Evolutionary conservation across 495 filamentous ascomycete genomes (phyloP).

Genomic region (Podospora pseudoanserina): DNA sequence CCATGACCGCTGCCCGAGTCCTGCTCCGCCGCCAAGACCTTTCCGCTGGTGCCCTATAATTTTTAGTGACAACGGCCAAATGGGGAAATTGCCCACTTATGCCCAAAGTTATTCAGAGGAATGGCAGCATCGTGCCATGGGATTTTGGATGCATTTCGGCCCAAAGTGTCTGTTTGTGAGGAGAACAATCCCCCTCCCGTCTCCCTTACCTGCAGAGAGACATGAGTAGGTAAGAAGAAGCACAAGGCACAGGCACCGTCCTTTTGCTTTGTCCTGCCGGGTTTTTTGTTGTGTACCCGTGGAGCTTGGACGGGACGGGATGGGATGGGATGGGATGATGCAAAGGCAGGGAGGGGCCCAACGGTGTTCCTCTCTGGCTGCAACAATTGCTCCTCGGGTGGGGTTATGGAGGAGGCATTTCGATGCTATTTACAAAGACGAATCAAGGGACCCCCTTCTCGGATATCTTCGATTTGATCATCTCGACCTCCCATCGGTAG

Average conservation of each 20-base stretch:
- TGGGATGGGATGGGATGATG: not conserved
- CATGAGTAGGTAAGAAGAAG: not conserved
- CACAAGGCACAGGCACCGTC: not conserved
- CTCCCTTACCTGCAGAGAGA: not conserved
- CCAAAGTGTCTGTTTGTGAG: not conserved
- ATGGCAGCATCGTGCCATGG: not conserved
- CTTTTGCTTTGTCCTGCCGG: not conserved
- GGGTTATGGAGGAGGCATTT: not conserved
- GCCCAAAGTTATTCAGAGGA: constrained; percentile 1
- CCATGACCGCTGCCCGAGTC: not conserved
- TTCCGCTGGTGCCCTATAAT: constrained; percentile 1
- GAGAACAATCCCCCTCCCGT: not conserved
- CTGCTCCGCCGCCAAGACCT: constrained; percentile 3
- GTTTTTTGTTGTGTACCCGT: not conserved
- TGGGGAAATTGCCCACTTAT: constrained; percentile 15
- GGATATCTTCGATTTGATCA: not conserved
- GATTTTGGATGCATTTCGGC: not conserved
- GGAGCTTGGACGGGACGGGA: not conserved
- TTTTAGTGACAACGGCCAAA: constrained; percentile 10
- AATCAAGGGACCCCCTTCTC: not conserved
- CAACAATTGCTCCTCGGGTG: not conserved
- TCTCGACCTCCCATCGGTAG: not conserved
- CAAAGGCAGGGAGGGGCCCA: not conserved
- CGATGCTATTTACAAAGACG: not conserved
- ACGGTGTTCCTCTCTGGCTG: not conserved